Evolutionary conservation across 2,329 filamentous ascomycete genomes (phyloP), one percentile per base, ranked within the genome.

Genomic region (Cladosporium colombiae): DNA sequence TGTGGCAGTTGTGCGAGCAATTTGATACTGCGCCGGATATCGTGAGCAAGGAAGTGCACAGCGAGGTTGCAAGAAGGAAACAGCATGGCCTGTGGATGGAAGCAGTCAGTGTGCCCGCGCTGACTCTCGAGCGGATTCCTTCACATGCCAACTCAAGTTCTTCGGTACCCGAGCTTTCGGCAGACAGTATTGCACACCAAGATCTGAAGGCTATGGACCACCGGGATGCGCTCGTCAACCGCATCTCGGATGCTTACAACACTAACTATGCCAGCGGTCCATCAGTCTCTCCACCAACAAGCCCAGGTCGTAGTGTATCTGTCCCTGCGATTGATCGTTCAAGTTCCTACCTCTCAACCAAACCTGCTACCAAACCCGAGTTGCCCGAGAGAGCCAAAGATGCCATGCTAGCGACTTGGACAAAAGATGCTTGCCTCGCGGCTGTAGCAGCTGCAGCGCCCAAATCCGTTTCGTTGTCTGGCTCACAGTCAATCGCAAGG

Each of bases 61-160:
- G 86, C 65, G 93, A 97, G 76, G 90, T 97, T 66, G 82, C 85
- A 13, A 85, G 91, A 60, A 86, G 94, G 46, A 89, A 88, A 73
- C 88, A 84, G 71, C 89, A 91, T 74, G 84, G 88, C 25, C 86
- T 95, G 67, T 98, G 93, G 93, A 83, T 94, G 27, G 86, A 91
- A 65, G 87, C 85, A 57, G 83, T 97, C 50, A 84, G 73, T 52
- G 49, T 65, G 13, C 64, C 64, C 21, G 53, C 57, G 18, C 27
- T 52, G 1, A 23, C 46, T 27, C 64, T 65, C 13, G 64, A 65
- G 33, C 31, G 33, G 7, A 65, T 65, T 25, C 33, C 64, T 18
- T 56, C 40, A 14, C 35, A 37, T 25, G 64, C 27, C 10, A 25
- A 35, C 37, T 21, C 33, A 44, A 49, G 23, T 27, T 65, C 64